Evolutionary conservation across 2,329 filamentous ascomycete genomes (phyloP).

Genomic region (Paradendryphiella salina): DNA sequence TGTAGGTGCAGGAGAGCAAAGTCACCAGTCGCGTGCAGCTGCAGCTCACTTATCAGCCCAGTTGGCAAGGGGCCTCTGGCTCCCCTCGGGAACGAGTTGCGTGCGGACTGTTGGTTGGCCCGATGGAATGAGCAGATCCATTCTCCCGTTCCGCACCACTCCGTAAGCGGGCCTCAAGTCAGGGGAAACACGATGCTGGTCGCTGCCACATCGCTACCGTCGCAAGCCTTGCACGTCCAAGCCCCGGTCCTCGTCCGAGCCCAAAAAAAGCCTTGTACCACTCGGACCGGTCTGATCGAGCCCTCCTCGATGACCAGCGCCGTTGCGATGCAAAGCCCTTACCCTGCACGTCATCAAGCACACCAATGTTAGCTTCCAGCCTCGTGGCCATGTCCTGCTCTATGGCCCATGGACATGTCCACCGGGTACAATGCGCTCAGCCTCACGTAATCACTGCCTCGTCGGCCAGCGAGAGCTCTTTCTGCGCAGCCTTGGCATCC

Average conservation of each 20-base stretch:
- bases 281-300: background rate
- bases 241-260: constrained; percentile 14
- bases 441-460: constrained; percentile 5
- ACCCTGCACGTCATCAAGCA: constrained; percentile 13
- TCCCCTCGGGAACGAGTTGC: constrained; percentile 16
- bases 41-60: constrained; percentile 9
- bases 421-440: background rate
- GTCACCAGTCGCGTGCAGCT: background rate
- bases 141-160: constrained; percentile 15
- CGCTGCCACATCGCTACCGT: constrained; percentile 4
- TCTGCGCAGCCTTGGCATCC: constrained; percentile 1
- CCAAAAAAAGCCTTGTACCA: constrained; percentile 1
- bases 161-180: constrained; percentile 18
- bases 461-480: background rate
- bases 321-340: constrained; percentile 6
- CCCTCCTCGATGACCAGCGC: constrained; percentile 7
- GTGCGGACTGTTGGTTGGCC: constrained; percentile 22
- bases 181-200: constrained; percentile 18
- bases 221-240: constrained; percentile 15
- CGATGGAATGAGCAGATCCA: constrained; percentile 31
- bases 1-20: constrained; percentile 12
- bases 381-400: background rate
- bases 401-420: background rate
- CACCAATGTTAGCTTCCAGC: background rate
- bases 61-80: constrained; percentile 12